Base-by-base conservation (phyloP, 1,284 basidiomycete genomes). In the Pseudozyma sp. region DNA sequence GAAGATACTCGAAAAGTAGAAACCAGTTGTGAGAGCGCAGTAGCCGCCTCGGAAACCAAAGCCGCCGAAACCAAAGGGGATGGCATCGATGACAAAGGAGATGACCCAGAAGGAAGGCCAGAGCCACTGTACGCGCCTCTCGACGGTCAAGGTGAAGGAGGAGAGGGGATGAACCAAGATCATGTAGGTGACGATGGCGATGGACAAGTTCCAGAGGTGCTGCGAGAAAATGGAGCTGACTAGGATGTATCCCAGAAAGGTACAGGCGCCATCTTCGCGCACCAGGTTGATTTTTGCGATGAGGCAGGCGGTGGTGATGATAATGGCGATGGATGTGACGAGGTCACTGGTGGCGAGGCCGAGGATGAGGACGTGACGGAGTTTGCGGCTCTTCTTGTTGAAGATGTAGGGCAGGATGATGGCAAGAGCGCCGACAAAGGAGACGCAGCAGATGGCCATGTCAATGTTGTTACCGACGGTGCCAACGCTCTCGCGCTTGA, bases 181-280 rank as follows among this genome's bases (percentile, higher is more conserved):
- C 68, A 80, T 74, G 67, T 80, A 80, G 43, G 79, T 81, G 65
- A 81, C 69, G 30, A 71, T 49, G 33, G 74, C 78, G 46, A 81
- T 81, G 58, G 63, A 52, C 13, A 81, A 58, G 49, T 81, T 81
- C 79, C 79, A 81, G 11, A 81, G 58, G 49, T 81, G 76, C 55
- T 81, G 79, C 0, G 79, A 68, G 56, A 78, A 81, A 54, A 80
- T 70, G 50, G 76, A 68, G 48, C 58, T 63, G 60, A 67, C 34
- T 43, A 78, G 58, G 9, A 64, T 11, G 63, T 71, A 81, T 39
- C 79, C 79, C 37, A 77, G 68, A 24, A 80, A 68, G 39, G 55
- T 68, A 68, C 79, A 81, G 11, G 65, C 54, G 14, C n/a, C 53
- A 3, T 49, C 13, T 1, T 70, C 39, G 17, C 48, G 31, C 2